These are phyloP conservation scores for Adansonia grandidieri DNA, from an alignment of 441 rosid species.

Conservation along the genomic window DNA sequence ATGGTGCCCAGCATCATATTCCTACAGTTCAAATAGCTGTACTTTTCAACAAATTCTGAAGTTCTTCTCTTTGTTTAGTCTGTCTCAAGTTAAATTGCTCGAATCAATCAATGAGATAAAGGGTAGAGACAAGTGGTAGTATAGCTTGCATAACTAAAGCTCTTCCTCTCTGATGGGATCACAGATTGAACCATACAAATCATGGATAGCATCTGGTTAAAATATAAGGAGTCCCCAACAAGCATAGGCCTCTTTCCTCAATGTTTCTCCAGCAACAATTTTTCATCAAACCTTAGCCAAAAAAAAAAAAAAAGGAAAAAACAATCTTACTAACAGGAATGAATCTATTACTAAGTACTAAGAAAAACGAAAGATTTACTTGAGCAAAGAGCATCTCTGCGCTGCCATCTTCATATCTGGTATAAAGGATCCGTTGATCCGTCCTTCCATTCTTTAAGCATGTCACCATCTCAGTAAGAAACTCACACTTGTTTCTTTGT, in stretches of 20 bases:
- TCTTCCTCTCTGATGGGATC: conserved; percentile 42
- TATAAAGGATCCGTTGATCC: conserved; percentile 32
- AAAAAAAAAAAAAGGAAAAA: background rate
- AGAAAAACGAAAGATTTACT: conserved; percentile 27
- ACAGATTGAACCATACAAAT: conserved; percentile 54
- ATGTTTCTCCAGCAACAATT: conserved; percentile 43
- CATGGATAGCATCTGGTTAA: conserved; percentile 55
- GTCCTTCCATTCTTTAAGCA: conserved; percentile 50
- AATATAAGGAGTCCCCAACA: conserved; percentile 59
- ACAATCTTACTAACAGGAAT: background rate
- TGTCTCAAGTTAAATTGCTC: background rate
- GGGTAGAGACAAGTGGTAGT: background rate
- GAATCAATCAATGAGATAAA: background rate
- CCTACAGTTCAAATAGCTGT: conserved; percentile 35
- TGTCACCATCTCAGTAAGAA: conserved; percentile 31
- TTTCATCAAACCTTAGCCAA: conserved; percentile 46
- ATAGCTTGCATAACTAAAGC: conserved; percentile 33
- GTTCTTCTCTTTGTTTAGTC: too few relatives aligned
- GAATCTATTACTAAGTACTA: background rate
- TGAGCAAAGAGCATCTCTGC: conserved; percentile 55
- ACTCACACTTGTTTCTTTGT: conserved; percentile 44
- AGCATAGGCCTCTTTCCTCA: conserved; percentile 52
- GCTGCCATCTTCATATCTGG: conserved; percentile 62
- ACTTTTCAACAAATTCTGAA: too few relatives aligned
- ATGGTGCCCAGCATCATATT: conserved; percentile 80